A percentile compares a stretch with the other conserved stretches of the same genome.
Evolutionary conservation across 306 rosid genomes (phyloP).

Genomic region (Prunus kanzakura): DNA sequence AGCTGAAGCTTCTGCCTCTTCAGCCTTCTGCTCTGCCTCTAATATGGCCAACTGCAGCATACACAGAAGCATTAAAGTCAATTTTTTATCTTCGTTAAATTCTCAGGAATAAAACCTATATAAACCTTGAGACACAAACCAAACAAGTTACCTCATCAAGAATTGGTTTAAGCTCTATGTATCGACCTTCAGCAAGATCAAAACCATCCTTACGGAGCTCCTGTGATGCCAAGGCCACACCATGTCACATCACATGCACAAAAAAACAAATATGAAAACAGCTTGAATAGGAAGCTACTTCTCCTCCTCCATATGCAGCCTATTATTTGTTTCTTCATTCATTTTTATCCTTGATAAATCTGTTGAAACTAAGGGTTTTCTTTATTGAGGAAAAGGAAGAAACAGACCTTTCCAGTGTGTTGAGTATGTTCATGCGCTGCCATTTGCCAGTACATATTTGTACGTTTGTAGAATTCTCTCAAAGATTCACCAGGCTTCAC

Average conservation of each 20-base stretch:
- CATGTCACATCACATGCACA: conserved; percentile 11
- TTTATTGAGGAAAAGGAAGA: not conserved
- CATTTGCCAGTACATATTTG: conserved; percentile 99
- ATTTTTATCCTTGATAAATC: not conserved
- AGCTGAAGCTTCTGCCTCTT: conserved; percentile 86
- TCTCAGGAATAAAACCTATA: not conserved
- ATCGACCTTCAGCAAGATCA: conserved; percentile 88
- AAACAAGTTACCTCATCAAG: conserved; percentile 79
- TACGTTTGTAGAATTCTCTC: conserved; percentile 86
- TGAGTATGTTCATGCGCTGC: conserved; percentile 99
- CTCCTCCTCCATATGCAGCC: conserved; percentile 1
- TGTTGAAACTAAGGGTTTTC: not conserved
- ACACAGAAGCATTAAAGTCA: not conserved
- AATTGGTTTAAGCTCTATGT: conserved; percentile 90
- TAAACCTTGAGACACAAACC: conserved; percentile 3
- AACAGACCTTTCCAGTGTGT: conserved; percentile 87
- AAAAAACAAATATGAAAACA: not conserved
- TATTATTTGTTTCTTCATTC: not conserved
- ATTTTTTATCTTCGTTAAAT: not conserved
- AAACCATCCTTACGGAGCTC: conserved; percentile 99
- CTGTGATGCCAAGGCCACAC: conserved; percentile 36
- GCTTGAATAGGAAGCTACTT: not conserved
- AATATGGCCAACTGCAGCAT: conserved; percentile 71
- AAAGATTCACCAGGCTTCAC: conserved; percentile 81
- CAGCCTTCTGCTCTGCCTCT: conserved; percentile 95